A percentile compares a stretch with the other conserved stretches of the same genome.
Evolutionary conservation across 2,329 filamentous ascomycete genomes (phyloP).

Genomic region (Neocucurbitaria cava): DNA sequence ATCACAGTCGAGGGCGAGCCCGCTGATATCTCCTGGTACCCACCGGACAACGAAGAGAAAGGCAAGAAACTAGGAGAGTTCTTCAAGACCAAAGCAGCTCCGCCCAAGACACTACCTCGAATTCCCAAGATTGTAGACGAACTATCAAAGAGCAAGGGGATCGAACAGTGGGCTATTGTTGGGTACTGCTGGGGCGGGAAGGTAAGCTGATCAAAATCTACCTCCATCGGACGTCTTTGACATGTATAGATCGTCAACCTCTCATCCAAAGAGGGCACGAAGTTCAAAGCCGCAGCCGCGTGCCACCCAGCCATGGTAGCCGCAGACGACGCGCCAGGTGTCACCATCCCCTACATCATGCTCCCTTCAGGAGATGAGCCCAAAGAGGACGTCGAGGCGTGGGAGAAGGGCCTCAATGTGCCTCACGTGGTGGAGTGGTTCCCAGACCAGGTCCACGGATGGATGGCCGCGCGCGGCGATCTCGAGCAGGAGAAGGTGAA

Average conservation of each 20-base stretch:
- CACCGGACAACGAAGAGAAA: constrained; percentile 66
- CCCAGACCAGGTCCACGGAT: constrained; percentile 56
- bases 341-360: constrained; percentile 65
- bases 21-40: constrained; percentile 67
- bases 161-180: constrained; percentile 65
- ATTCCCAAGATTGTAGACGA: constrained; percentile 64
- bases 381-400: constrained; percentile 58
- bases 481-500: constrained; percentile 57
- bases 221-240: neutral
- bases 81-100: constrained; percentile 63
- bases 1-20: constrained; percentile 71
- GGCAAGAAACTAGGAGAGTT: constrained; percentile 65
- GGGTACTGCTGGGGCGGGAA: constrained; percentile 68
- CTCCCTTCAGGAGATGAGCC: constrained; percentile 65
- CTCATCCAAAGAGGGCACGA: constrained; percentile 57
- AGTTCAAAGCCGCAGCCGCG: constrained; percentile 64
- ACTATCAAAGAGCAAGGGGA: constrained; percentile 56
- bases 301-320: constrained; percentile 69
- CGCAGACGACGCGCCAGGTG: constrained; percentile 61
- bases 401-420: constrained; percentile 57
- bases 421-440: constrained; percentile 58
- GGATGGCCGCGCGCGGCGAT: constrained; percentile 55
- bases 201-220: constrained; percentile 17
- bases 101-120: constrained; percentile 63
- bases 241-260: constrained; percentile 62